phyloP scores from a whole-genome alignment of 2,329 filamentous ascomycete genomes.

The Grosmannia serpens region DNA sequence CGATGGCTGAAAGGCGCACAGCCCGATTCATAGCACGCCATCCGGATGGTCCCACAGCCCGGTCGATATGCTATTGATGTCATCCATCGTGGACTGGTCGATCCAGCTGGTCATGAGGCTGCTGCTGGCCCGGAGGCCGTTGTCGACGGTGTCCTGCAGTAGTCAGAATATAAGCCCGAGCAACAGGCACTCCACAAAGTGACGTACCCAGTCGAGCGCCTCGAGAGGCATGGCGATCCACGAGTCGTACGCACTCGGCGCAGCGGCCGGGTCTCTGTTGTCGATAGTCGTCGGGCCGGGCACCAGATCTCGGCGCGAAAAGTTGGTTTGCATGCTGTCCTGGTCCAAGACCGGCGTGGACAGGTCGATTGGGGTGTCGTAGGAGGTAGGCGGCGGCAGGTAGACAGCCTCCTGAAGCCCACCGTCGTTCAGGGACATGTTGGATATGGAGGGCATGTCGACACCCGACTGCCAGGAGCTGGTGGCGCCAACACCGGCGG shows the following conservation, averaged over 20 bases:
- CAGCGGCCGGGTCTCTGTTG: not conserved
- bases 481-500: not conserved
- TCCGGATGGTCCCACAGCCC: slow-evolving; percentile 10
- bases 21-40: not conserved
- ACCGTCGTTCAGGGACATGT: not conserved
- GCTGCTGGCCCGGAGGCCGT: slow-evolving; percentile 9
- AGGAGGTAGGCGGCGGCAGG: not conserved
- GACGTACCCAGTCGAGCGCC: slow-evolving; percentile 11
- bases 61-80: slow-evolving; percentile 11
- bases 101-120: slow-evolving; percentile 11
- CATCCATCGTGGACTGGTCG: slow-evolving; percentile 7
- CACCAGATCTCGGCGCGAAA: slow-evolving; percentile 8
- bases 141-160: slow-evolving; percentile 8
- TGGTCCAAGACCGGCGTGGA: not conserved
- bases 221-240: slow-evolving; percentile 13
- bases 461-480: not conserved
- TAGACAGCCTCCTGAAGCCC: not conserved
- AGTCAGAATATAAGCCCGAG: not conserved
- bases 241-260: slow-evolving; percentile 5
- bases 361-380: not conserved
- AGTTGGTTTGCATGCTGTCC: not conserved
- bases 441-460: not conserved
- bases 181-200: not conserved
- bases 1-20: no score
- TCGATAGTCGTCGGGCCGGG: not conserved